Base-by-base conservation (phyloP, 768 basidiomycete genomes). In the Pleurotus sapidus region DNA sequence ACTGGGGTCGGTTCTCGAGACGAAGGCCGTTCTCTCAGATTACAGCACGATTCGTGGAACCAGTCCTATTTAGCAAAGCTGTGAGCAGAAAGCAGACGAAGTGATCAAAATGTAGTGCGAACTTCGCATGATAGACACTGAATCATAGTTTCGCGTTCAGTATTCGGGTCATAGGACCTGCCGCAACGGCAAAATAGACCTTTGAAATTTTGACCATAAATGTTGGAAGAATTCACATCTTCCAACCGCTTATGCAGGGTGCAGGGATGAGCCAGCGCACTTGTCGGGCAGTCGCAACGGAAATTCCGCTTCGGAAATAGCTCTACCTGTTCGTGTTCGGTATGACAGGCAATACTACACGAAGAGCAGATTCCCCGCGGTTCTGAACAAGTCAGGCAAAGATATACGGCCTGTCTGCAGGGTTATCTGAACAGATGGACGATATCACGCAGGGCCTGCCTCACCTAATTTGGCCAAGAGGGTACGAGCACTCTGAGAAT, bases 11-110 rank as follows among this genome's bases (percentile, higher is more conserved):
- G 59, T 48, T 72, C 77, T 57, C 82, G 77, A 7, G 79, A 78
- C 17, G 71, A 61, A 7, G 88, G 89, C 18, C 80, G 80, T 67
- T 87, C 82, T 59, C 90, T 82, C 43, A 94, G 77, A 69, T 91
- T 88, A 62, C 92, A 84, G 64, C 92, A 94, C 9, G 90, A 93
- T 73, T 94, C 92, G 63, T 94, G 92, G 70, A 86, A 94, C 92
- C 92, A 94, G 65, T 94, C 91, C 91, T 93, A 60, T n/a, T 58
- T 46, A 56, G 34, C 38, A 60, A 47, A 30, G 54, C 45, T 56
- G 30, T 17, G 51, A 49, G 53, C 17, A 46, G 39, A 40, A 53
- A 17, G 59, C 56, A 43, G 18, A 12, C 46, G 57, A 49, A 42
- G 49, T 23, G 47, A 49, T 61, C 39, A 46, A 59, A 40, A 55